These are phyloP conservation scores for Haematococcus lacustris DNA, from an alignment of 139 green algal genomes.

Conservation along the genomic window DNA sequence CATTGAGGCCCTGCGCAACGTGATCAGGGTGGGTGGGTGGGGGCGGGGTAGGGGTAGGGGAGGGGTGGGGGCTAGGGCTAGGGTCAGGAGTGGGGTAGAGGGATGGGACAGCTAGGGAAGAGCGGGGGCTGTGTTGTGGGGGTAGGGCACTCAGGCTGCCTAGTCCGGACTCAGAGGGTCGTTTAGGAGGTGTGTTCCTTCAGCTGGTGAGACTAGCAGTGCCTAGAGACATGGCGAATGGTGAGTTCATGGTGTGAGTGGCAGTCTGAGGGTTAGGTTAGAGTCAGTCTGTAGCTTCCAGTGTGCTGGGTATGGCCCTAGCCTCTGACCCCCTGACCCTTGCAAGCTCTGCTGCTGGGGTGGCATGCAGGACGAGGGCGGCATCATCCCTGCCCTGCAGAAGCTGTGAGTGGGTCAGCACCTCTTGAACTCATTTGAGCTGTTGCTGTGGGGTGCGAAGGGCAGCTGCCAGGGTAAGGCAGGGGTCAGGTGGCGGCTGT, in stretches of 20 bases:
- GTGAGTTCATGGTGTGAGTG: background rate
- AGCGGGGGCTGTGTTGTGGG: background rate
- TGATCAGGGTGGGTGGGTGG: slow-evolving; percentile 57
- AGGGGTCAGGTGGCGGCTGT: too few relatives aligned
- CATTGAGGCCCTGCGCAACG: slow-evolving; percentile 66
- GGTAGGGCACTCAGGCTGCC: background rate
- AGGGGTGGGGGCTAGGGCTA: too few relatives aligned
- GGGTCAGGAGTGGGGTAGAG: too few relatives aligned
- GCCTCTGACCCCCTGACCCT: too few relatives aligned
- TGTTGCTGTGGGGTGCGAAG: too few relatives aligned
- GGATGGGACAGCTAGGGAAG: background rate
- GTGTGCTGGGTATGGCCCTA: background rate
- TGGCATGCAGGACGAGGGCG: slow-evolving; percentile 52
- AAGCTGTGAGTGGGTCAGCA: slow-evolving; percentile 32
- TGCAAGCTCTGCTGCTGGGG: background rate
- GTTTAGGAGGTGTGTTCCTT: too few relatives aligned
- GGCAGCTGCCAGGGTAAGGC: too few relatives aligned
- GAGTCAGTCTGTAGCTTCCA: background rate
- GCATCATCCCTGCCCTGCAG: slow-evolving; percentile 77
- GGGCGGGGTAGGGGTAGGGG: too few relatives aligned
- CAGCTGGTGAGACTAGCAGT: too few relatives aligned
- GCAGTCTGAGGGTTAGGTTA: background rate
- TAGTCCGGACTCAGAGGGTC: background rate
- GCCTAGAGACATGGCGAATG: too few relatives aligned
- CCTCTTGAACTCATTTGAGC: too few relatives aligned